Conservation (phyloP, 495 filamentous ascomycete genomes). For the Podospora conica region DNA sequence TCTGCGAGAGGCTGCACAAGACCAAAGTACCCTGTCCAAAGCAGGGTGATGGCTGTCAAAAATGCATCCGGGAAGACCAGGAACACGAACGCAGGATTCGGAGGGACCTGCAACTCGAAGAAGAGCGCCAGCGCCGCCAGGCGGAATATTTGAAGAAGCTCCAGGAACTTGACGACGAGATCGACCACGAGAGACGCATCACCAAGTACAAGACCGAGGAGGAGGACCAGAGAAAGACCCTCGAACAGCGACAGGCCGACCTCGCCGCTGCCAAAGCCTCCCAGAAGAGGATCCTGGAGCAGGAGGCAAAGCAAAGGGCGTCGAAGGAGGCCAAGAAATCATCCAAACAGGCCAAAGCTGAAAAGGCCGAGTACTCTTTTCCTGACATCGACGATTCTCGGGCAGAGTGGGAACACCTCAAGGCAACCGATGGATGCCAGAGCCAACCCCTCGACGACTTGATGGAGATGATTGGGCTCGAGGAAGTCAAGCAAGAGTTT, state of each 20-base stretch:
- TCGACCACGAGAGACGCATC: conserved; percentile 45
- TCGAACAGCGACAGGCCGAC: conserved; percentile 37
- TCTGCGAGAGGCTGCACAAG: conserved; percentile 51
- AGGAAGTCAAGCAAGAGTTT: conserved; percentile 61
- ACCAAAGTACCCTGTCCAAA: conserved; percentile 28
- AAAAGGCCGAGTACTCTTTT: neutral
- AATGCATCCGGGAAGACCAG: conserved; percentile 48
- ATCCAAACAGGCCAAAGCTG: neutral
- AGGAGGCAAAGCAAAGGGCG: conserved; percentile 10
- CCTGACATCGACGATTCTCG: conserved; percentile 18
- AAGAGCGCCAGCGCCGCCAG: conserved; percentile 45
- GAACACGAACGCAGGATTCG: conserved; percentile 38
- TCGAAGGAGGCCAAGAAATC: neutral
- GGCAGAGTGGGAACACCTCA: conserved; percentile 57
- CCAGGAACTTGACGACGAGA: conserved; percentile 52
- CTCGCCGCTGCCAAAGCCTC: conserved; percentile 20
- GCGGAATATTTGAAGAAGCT: conserved; percentile 45
- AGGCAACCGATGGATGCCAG: conserved; percentile 40
- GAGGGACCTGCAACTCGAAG: conserved; percentile 50
- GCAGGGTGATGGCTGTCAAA: conserved; percentile 32
- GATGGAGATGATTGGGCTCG: conserved; percentile 68
- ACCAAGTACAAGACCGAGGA: conserved; percentile 44
- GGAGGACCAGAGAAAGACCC: conserved; percentile 34
- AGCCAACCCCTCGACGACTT: conserved; percentile 56
- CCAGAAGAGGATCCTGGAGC: conserved; percentile 8